Percentiles rank a stretch among this genome's conserved stretches.
phyloP scores from a whole-genome alignment of 306 rosid genomes.

The Lathyrus sativus region DNA sequence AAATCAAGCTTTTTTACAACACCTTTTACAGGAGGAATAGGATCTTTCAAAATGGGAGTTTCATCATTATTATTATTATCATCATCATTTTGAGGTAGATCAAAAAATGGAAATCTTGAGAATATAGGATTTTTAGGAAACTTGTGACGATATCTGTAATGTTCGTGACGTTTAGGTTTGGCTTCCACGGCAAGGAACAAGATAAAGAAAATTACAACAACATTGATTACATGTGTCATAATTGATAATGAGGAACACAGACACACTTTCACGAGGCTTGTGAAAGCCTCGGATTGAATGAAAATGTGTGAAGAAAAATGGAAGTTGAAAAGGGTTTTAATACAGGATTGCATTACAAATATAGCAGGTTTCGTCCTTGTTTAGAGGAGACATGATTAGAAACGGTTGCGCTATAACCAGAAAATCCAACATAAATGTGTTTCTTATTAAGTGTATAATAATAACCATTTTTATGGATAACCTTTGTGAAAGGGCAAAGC shows the following conservation, averaged over 20 bases:
- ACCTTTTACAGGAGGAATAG: neutral
- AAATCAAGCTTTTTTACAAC: conserved; percentile 16
- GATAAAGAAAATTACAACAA: conserved; percentile 41
- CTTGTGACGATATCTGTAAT: neutral
- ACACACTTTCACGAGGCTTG: conserved; percentile 20
- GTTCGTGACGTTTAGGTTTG: neutral
- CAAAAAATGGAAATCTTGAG: neutral
- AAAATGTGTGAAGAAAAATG: conserved; percentile 3
- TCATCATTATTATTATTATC: neutral
- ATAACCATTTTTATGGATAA: too few relatives aligned
- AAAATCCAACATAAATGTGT: too few relatives aligned
- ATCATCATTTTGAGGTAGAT: neutral
- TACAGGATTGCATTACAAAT: neutral
- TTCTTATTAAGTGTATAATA: too few relatives aligned
- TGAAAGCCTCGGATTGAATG: conserved; percentile 17
- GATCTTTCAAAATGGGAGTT: neutral
- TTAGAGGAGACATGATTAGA: neutral
- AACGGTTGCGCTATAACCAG: neutral
- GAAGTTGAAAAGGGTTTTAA: neutral
- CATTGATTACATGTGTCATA: conserved; percentile 51
- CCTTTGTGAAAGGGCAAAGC: too few relatives aligned
- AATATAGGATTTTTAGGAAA: neutral
- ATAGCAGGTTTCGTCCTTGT: conserved; percentile 24
- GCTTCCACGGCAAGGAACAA: conserved; percentile 41
- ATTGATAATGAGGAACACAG: conserved; percentile 27